A percentile compares a stretch with the other conserved stretches of the same genome.
phyloP scores from a whole-genome alignment of 768 basidiomycete genomes.

The Omphalotus guepiniiformis region DNA sequence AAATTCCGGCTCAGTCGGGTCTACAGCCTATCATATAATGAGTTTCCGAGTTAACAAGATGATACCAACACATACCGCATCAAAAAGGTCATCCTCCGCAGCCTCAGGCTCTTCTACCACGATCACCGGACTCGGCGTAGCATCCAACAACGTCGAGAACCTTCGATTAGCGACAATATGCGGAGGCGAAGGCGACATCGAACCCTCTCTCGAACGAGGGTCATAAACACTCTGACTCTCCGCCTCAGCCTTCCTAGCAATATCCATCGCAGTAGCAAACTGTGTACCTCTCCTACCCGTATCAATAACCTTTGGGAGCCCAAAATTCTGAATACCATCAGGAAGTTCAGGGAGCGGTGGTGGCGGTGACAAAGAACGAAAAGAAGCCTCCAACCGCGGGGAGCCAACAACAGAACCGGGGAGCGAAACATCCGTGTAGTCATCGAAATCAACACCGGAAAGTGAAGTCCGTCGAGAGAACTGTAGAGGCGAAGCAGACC shows the following conservation, averaged over 20 bases:
- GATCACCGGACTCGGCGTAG: slow-evolving; percentile 1
- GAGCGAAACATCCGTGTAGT: slow-evolving; percentile 6
- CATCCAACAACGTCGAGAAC: slow-evolving; percentile 1
- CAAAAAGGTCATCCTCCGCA: too few relatives aligned
- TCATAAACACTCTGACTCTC: slow-evolving; percentile 16
- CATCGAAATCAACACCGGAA: neutral
- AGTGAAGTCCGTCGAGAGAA: neutral
- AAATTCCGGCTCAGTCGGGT: neutral
- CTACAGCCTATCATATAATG: neutral
- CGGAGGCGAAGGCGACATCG: slow-evolving; percentile 10
- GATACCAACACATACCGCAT: slow-evolving; percentile 3
- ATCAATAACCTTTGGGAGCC: neutral
- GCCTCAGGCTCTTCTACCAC: too few relatives aligned
- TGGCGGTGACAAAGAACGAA: slow-evolving; percentile 8
- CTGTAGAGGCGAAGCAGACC: slow-evolving; percentile 6
- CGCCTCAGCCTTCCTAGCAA: slow-evolving; percentile 34
- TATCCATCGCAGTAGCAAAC: slow-evolving; percentile 37
- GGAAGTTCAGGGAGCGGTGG: slow-evolving; percentile 1
- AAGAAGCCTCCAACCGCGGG: neutral
- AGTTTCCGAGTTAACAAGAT: neutral
- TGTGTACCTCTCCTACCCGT: slow-evolving; percentile 24
- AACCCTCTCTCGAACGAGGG: slow-evolving; percentile 13
- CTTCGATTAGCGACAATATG: slow-evolving; percentile 5
- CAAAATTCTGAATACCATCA: too few relatives aligned
- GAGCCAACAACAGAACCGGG: slow-evolving; percentile 3